Evolutionary conservation across 352 stramenopile genomes (phyloP), one percentile per base, ranked within the genome.

Genomic region (Thraustochytrium sp.): DNA sequence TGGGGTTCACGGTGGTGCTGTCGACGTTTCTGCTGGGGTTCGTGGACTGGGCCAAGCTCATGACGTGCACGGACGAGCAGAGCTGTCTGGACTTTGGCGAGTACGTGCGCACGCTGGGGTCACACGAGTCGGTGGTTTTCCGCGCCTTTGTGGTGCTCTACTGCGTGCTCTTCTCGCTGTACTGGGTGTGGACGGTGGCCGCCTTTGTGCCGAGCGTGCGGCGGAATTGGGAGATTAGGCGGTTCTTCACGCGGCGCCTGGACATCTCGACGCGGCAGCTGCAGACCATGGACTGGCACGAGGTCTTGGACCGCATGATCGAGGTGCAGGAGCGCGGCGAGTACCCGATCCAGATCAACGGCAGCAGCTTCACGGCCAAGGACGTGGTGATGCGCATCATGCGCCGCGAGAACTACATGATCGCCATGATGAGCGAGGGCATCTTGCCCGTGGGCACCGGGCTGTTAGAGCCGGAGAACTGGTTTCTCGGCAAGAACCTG

Each of bases 391-490:
- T 94, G 76, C 93, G 97, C 59, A 99, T 99, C 87, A 97, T 99
- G 92, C 91, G 96, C 3, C 93, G 96, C 54, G 96, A 99, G 73
- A 99, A 99, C 88, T 99, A 98, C 87, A 86, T 99, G 23, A 96
- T 99, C 76, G 95, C 94, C 13, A 95, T 98, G 84, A 96, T 99
- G 89, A 98, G 98, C 88, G 89, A 95, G 68, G 88, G 92, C 36
- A 87, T 98, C 18, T 92, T 99, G 53, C 93, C 98, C 86, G 88
- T 96, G 23, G 44, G 89, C 90, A 51, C 90, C 80, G 88, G 94
- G 16, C 92, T 94, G 87, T 92, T 94, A 37, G 94, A 90, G n/a
- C 86, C 89, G 34, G 94, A 94, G 0, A 1, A 21, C 36, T 72
- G 53, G 68, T 75, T 85, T 29, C n/a, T 87, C 21, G 84, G 72